Percentiles rank a stretch among this genome's conserved stretches.
Evolutionary conservation across 2,329 filamentous ascomycete species (phyloP).

Genomic region (Venturia nashicola): DNA sequence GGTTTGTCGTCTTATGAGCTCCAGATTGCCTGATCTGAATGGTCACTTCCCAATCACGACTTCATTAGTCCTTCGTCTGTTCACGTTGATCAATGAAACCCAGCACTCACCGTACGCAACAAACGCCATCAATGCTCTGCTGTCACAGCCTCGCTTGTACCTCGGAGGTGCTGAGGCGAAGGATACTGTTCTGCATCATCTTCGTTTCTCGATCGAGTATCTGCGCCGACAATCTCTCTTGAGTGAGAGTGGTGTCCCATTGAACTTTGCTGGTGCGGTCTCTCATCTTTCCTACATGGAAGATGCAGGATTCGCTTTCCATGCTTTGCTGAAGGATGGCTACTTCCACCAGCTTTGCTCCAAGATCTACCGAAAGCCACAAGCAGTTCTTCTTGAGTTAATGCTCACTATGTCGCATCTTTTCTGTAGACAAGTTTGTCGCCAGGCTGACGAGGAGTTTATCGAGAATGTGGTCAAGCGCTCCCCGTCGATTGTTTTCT

Average conservation of each 20-base stretch:
- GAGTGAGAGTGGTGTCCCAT: slow-evolving; percentile 44
- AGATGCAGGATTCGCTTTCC: slow-evolving; percentile 64
- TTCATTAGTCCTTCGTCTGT: slow-evolving; percentile 56
- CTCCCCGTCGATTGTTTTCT: slow-evolving; percentile 51
- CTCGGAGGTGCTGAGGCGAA: slow-evolving; percentile 57
- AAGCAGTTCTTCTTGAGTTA: slow-evolving; percentile 41
- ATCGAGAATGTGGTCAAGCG: slow-evolving; percentile 37
- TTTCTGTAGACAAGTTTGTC: slow-evolving; percentile 48
- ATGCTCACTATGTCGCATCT: slow-evolving; percentile 60
- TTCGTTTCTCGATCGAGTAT: slow-evolving; percentile 74
- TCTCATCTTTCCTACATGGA: slow-evolving; percentile 67
- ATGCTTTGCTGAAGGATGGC: slow-evolving; percentile 57
- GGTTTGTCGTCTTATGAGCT: slow-evolving; percentile 57
- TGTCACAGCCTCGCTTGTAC: slow-evolving; percentile 59
- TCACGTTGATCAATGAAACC: slow-evolving; percentile 54
- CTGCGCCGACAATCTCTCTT: slow-evolving; percentile 57
- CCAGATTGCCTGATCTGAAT: slow-evolving; percentile 58
- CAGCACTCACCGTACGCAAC: slow-evolving; percentile 50
- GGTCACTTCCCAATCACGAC: slow-evolving; percentile 72
- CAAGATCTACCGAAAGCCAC: slow-evolving; percentile 39
- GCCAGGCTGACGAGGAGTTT: slow-evolving; percentile 34
- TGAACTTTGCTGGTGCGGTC: slow-evolving; percentile 61
- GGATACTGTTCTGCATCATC: slow-evolving; percentile 59
- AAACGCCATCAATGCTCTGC: slow-evolving; percentile 50
- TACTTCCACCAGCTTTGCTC: slow-evolving; percentile 57